Percentiles rank a stretch among this genome's conserved stretches.
Conservation (phyloP, 2,329 filamentous ascomycete species). For the Hymenoscyphus fructigenus region DNA sequence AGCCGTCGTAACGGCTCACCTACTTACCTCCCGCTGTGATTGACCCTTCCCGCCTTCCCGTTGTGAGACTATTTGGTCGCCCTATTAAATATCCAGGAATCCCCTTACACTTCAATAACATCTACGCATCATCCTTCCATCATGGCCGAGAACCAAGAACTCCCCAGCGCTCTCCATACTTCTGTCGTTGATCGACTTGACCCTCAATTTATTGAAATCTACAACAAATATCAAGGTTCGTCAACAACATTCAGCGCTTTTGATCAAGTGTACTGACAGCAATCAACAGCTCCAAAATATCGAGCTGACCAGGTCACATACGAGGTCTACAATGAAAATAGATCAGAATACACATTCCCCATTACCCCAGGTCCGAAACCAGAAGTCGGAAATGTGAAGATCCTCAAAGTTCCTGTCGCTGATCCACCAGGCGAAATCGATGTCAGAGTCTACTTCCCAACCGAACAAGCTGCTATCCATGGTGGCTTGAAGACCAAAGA, state of each 20-base stretch:
- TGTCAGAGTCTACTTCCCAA: constrained; percentile 23
- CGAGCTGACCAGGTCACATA: constrained; percentile 29
- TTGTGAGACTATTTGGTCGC: not conserved
- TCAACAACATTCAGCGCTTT: not conserved
- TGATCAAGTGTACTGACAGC: not conserved
- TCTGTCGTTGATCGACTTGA: constrained; percentile 24
- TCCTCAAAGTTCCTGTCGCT: constrained; percentile 19
- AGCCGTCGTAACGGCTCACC: not conserved
- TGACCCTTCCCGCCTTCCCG: not conserved
- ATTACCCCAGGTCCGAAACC: constrained; percentile 21
- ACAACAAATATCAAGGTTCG: constrained; percentile 28
- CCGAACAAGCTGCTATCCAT: constrained; percentile 18
- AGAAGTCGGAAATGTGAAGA: constrained; percentile 19
- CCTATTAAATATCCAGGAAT: not conserved
- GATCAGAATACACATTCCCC: constrained; percentile 26
- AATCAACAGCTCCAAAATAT: constrained; percentile 19
- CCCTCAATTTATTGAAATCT: constrained; percentile 26
- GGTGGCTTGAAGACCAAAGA: constrained; percentile 16
- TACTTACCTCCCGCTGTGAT: too few species aligned
- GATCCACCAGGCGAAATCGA: constrained; percentile 23
- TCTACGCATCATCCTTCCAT: not conserved
- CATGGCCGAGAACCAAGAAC: constrained; percentile 25
- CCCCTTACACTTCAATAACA: not conserved
- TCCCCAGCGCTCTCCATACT: constrained; percentile 23
- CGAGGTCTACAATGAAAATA: constrained; percentile 26